Base-by-base conservation (phyloP, 345 rosid species). In the Eutrema yunnanense region DNA sequence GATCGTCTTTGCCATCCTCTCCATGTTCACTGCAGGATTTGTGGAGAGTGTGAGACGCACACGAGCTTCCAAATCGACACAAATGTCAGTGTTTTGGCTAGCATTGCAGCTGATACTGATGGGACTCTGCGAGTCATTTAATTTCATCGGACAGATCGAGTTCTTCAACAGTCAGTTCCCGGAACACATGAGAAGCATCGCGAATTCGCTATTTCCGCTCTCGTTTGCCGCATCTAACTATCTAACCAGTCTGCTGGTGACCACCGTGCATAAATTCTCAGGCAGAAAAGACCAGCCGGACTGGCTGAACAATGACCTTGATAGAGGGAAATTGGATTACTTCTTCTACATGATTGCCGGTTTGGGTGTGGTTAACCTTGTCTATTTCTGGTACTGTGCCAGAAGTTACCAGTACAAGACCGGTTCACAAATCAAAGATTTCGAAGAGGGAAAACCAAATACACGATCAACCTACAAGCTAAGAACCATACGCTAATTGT, bases 151-250 rank as follows among this genome's bases (percentile, higher is more conserved):
- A 13, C 87, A 73, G 51, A 80, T 87, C 5, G 92, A 90, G 67
- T 90, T 87, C n/a, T 83, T 79, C 79, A 87, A 86, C 79, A 71
- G 61, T 46, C 83, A 85, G 50, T 83, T 86, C 30, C 96, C 93
- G 0, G 85, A 90, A 13, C 84, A 80, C 51, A 86, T 90, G 96
- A 82, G 62, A 72, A 90, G 92, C 71, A 65, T 86, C 3, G 88
- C 69, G 0, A 86, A 84, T 34, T 73, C 91, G 12, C 67, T 90
- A 2, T 51, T 85, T 65, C 82, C 71, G 32, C 80, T 81, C 32
- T 78, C 89, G 5, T 37, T 82, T 7, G 84, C 75, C 0, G 78
- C 71, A 6, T 43, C 87, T 1, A 80, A 53, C 37, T 88, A 86
- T 67, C 44, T 85, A 9, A 79, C 73, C 65, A 73, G 73, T 34